A percentile compares a stretch with the other conserved stretches of the same genome.
phyloP scores from a whole-genome alignment of 2,329 filamentous ascomycete genomes.

The Cladosporium cucumerinum region DNA sequence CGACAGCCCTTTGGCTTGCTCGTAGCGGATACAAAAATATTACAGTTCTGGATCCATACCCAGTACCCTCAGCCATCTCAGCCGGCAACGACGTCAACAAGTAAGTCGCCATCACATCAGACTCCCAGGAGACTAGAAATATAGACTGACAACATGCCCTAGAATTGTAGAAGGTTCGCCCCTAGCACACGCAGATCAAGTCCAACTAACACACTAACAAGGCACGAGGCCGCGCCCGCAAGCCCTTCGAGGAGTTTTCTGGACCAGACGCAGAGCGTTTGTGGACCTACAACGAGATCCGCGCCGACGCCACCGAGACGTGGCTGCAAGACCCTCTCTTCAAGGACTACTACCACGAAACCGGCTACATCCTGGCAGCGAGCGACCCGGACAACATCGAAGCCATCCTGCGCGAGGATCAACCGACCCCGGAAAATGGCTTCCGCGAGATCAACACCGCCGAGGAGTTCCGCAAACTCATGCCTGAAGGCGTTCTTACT shows the following conservation, averaged over 20 bases:
- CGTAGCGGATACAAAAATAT: conserved; percentile 49
- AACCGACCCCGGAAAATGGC: conserved; percentile 24
- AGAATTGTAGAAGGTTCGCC: conserved; percentile 41
- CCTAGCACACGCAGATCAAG: background rate
- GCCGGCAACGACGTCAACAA: conserved; percentile 53
- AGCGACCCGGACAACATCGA: conserved; percentile 39
- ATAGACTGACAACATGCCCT: background rate
- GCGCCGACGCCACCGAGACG: conserved; percentile 38
- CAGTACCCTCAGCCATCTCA: conserved; percentile 46
- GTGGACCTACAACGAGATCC: conserved; percentile 23
- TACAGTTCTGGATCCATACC: conserved; percentile 48
- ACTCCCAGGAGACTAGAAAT: background rate
- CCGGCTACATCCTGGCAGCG: conserved; percentile 48
- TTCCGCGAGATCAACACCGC: conserved; percentile 38
- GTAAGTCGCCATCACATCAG: background rate
- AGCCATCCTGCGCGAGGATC: conserved; percentile 22
- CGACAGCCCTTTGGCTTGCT: conserved; percentile 52
- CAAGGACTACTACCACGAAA: conserved; percentile 45
- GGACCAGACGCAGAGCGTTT: conserved; percentile 12
- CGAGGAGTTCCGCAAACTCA: conserved; percentile 48
- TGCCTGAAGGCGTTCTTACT: conserved; percentile 52
- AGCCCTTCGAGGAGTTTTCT: conserved; percentile 9
- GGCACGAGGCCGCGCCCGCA: conserved; percentile 15
- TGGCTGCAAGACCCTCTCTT: conserved; percentile 46
- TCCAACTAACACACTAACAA: conserved; percentile 18